Evolutionary conservation across 1,139 yeast species (phyloP), one percentile per base, ranked within the genome.

Genomic region (Protomyces inouyei): DNA sequence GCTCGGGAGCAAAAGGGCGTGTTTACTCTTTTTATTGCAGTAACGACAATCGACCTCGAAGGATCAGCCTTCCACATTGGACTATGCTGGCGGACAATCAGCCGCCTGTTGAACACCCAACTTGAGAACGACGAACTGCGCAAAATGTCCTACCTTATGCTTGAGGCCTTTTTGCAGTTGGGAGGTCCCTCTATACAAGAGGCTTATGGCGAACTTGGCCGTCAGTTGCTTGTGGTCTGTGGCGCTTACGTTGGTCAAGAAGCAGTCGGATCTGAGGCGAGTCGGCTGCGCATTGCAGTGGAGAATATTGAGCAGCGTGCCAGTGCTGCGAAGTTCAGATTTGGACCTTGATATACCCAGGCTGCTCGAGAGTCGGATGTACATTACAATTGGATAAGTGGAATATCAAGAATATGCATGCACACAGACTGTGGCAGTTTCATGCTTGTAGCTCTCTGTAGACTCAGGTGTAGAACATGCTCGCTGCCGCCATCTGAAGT

Each of bases 81-180:
- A 0, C 73, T 80, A 59, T 75, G 82, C 8, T 93, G 98, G 98
- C 77, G 72, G 38, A 82, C 88, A 73, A 70, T 87, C 37, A 87
- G 97, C 0, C 79, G 98, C 57, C 75, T 84, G 66, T 77, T 87
- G 52, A 92, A 93, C 73, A 10, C 55, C 21, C 16, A 40, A 16
- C 35, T 64, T 16, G 54, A 55, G n/a, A 52, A 43, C 4, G 75
- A 76, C 0, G 73, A 82, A 10, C 72, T 90, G 14, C 78, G 83
- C 0, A 86, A 90, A 69, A 82, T 87, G 0, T 96, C 91, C 72
- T 92, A 81, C 72, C 79, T 85, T 0, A 82, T 88, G 1, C 81
- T 86, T 6, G 85, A 91, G 1, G 83, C 88, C 52, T 92, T 97
- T 97, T 90, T 97, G 96, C 98, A 95, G 69, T 85, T 92, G 5